A percentile compares a stretch with the other conserved stretches of the same genome.
These are phyloP conservation scores for Protomyces inundatus DNA, from an alignment of 1,139 yeast species.

Conservation along the genomic window DNA sequence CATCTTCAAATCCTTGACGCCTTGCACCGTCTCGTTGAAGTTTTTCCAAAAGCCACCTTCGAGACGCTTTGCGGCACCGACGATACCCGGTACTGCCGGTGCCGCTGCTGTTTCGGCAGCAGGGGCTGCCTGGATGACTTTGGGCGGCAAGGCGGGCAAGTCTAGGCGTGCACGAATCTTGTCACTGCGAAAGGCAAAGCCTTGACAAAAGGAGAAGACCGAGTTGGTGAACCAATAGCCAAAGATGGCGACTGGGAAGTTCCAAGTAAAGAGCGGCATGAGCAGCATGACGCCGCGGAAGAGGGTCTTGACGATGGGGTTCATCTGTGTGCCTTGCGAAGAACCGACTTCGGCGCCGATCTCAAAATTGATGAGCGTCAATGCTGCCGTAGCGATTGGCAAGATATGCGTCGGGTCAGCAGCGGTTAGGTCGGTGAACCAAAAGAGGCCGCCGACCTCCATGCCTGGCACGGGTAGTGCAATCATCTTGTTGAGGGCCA, in stretches of 20 bases:
- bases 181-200: conserved; percentile 23
- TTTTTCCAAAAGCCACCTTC: conserved; percentile 24
- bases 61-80: not conserved
- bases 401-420: conserved; percentile 90
- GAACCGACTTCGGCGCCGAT: conserved; percentile 75
- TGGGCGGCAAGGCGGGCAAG: conserved; percentile 23
- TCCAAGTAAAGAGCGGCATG: conserved; percentile 26
- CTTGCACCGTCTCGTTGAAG: conserved; percentile 23
- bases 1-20: conserved; percentile 18
- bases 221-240: conserved; percentile 29
- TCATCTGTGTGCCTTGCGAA: conserved; percentile 22
- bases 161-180: conserved; percentile 13
- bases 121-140: conserved; percentile 2
- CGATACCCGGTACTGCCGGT: not conserved
- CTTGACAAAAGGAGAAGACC: conserved; percentile 26
- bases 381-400: conserved; percentile 76
- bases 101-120: not conserved
- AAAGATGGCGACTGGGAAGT: conserved; percentile 27
- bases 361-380: conserved; percentile 38
- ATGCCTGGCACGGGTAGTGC: conserved; percentile 80
- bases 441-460: conserved; percentile 63
- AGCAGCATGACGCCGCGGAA: conserved; percentile 18
- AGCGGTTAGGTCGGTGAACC: conserved; percentile 76
- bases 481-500: conserved; percentile 82
- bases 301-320: conserved; percentile 14